Evolutionary conservation across 805 yeast genomes (phyloP).

Genomic region (Candida adriatica): DNA sequence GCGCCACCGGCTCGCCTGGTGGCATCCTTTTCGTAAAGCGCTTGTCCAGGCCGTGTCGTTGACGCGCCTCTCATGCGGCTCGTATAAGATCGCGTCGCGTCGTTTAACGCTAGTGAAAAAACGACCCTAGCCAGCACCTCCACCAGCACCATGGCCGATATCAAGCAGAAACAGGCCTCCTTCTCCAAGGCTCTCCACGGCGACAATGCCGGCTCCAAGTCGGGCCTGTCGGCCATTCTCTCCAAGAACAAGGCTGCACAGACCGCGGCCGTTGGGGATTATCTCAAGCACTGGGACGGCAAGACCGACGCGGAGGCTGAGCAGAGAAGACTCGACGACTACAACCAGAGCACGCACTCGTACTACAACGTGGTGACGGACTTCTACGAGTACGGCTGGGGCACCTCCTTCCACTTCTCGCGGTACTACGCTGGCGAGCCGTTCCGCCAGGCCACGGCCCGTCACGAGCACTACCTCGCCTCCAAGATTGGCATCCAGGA

Average conservation of each 20-base stretch:
- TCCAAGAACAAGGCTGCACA: conserved; percentile 76
- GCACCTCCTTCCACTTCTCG: conserved; percentile 95
- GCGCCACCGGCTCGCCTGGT: no score
- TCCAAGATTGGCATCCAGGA: conserved; percentile 72
- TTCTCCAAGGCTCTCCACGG: conserved; percentile 90
- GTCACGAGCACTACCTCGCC: conserved; percentile 96
- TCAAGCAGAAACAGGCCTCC: conserved; percentile 31
- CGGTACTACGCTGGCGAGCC: conserved; percentile 92
- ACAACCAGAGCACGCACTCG: conserved; percentile 87
- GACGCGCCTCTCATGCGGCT: no score
- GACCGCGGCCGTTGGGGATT: conserved; percentile 77
- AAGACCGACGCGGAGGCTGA: conserved; percentile 70
- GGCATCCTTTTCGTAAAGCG: no score
- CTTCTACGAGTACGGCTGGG: conserved; percentile 99
- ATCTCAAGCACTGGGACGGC: conserved; percentile 97
- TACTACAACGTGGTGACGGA: conserved; percentile 96
- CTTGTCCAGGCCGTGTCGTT: no score
- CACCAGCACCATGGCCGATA: no score
- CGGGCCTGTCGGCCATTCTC: conserved; percentile 73
- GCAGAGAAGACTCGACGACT: conserved; percentile 68
- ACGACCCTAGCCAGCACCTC: no score
- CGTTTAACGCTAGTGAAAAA: no score
- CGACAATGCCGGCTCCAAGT: conserved; percentile 49
- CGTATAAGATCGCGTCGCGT: no score
- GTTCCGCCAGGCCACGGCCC: conserved; percentile 88